Base-by-base conservation (phyloP, 805 yeast genomes). In the Monosporozyma servazzii region DNA sequence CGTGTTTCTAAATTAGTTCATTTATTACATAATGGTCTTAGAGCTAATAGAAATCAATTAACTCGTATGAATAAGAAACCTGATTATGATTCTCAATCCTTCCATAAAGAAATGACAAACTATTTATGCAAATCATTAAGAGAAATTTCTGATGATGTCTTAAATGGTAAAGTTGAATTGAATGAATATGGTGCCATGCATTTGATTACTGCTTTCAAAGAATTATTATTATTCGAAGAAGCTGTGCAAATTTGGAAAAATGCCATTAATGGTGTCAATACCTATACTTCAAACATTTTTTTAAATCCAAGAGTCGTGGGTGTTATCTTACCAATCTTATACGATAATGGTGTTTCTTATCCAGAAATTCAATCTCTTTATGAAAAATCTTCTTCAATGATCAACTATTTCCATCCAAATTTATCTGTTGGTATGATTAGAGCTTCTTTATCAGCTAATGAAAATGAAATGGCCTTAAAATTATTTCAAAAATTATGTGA, bases 341-440 rank as follows among this genome's bases (percentile, higher is more conserved):
- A 75, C 58, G 80, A 79, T 51, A 73, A 76, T 48, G 82, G 85
- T 48, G 77, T 83, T 50, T 77, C 70, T 10, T 84, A 82, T 60
- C 79, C 77, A 39, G 88, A 84, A 59, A 71, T 84, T 50, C 75
- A 79, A 64, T 65, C 71, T 27, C 71, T 86, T 56, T 85, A 75
- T 63, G 76, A 78, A 36, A 70, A 70, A 53, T 70, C 76, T 2
- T 68, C 69, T 17, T 59, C 67, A 3, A 58, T 64, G 55, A 63
- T 66, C 20, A 56, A 60, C 33, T 64, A 60, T 45, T 65, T 64
- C 52, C 71, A 67, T 55, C 72, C 73, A 51, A 79, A 79, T 49
- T 73, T 87, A 51, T 75, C 79, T 48, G 79, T 80, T 45, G 85
- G 90, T 48, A 81, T 87, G 79, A 85, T 88, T 51, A 78, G 84